These are phyloP conservation scores for Uronychia binucleata DNA, from an alignment of 73 alveolate genomes.

Conservation along the genomic window DNA sequence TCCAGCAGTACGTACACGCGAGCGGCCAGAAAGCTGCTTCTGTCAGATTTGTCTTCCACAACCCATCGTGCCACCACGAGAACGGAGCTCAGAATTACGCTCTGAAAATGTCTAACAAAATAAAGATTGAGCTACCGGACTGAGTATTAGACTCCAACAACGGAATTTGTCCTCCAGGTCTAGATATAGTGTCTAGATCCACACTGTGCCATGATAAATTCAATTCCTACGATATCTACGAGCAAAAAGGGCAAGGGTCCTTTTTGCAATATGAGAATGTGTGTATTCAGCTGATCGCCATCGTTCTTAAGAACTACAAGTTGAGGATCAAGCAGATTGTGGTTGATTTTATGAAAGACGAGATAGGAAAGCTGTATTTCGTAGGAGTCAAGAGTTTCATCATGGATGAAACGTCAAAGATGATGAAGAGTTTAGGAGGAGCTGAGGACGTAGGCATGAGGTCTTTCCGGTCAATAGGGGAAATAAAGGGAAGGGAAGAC, in stretches of 20 bases:
- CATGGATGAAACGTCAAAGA: conserved; percentile 51
- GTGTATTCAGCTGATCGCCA: conserved; percentile 55
- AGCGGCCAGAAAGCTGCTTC: conserved; percentile 28
- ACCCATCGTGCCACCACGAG: conserved; percentile 22
- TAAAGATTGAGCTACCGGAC: not conserved
- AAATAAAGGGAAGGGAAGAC: conserved; percentile 15
- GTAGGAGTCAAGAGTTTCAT: conserved; percentile 60
- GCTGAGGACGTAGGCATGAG: conserved; percentile 34
- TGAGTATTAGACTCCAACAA: not conserved
- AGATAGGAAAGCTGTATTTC: conserved; percentile 66
- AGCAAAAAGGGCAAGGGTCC: not conserved
- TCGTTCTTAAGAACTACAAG: conserved; percentile 61
- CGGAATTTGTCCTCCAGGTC: not conserved
- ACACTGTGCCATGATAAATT: not conserved
- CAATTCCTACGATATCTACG: not conserved
- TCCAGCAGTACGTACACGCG: conserved; percentile 29
- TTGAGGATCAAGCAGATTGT: conserved; percentile 64
- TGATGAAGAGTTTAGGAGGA: conserved; percentile 35
- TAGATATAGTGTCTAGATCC: not conserved
- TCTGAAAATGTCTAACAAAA: conserved; percentile 15
- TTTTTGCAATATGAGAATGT: conserved; percentile 48
- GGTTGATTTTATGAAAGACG: conserved; percentile 73
- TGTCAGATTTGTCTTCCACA: conserved; percentile 19
- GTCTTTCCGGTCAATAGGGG: not conserved
- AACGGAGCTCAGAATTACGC: conserved; percentile 20